Base-by-base conservation (phyloP, 495 filamentous ascomycete species). In the Schizothecium vesticola region DNA sequence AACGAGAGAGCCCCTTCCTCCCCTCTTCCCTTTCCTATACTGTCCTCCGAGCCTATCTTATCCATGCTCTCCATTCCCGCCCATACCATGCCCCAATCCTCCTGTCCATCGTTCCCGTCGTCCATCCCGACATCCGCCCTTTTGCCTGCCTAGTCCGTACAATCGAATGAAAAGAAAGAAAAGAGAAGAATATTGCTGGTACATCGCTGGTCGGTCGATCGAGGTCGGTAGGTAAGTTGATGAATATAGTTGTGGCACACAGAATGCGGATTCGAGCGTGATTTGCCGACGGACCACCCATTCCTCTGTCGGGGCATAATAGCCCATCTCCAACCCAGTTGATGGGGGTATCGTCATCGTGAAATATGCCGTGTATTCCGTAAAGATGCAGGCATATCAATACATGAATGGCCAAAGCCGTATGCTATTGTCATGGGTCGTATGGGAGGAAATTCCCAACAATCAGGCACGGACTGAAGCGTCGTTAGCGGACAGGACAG, bases 401-500 rank as follows among this genome's bases (percentile, higher is more conserved):
- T 33, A 11, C 31, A 33, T 2, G 12, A 33, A 33, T 33, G 31
- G 31, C 31, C 31, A 12, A 33, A 13, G 31, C 31, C 31, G 12
- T 13, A 33, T 10, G 31, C 10, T 33, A 33, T 33, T 33, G 43
- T 85, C 75, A 75, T 51, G 74, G 74, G 31, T 76, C 74, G 28
- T 90, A 87, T 19, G 94, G 94, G 63, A 99, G 81, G 79, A 99
- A 99, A 75, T 99, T 99, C 62, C 95, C 95, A 55, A 99, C 90
- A 73, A 99, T 99, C 60, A 97, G 84, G 59, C 92, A 90, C 65
- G 95, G 95, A 70, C 95, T 98, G 71, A 24, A 21, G 61, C 55
- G 72, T 61, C 25, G 69, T 60, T 26, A 64, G 61, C 3, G 26
- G 57, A 12, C 13, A 56, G 60, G 63, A 59, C 3, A 31, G 57